A percentile compares a stretch with the other conserved stretches of the same genome.
Conservation (phyloP, 768 basidiomycete species). For the Mycena rebaudengoi region DNA sequence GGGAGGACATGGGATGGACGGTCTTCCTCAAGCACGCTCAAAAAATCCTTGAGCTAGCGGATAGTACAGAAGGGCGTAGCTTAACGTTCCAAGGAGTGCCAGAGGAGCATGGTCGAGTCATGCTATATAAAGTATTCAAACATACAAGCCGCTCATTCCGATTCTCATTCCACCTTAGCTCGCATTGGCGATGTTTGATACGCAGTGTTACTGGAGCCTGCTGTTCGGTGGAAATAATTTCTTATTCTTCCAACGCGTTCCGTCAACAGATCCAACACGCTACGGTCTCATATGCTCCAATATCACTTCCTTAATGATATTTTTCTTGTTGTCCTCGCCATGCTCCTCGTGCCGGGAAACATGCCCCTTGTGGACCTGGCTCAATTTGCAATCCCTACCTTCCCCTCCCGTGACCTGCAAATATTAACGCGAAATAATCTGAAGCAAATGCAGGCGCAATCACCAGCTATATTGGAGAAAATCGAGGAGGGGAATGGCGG, state of each 20-base stretch:
- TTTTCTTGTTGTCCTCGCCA: not conserved
- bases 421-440: not conserved
- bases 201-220: not conserved
- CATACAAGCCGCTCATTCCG: not conserved
- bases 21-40: not conserved
- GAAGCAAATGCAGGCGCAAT: not conserved
- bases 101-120: not conserved
- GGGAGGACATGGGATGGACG: not conserved
- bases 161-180: not conserved
- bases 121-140: not conserved
- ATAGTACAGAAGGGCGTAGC: not conserved
- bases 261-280: not conserved
- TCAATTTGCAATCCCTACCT: not conserved
- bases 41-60: not conserved
- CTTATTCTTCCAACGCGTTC: not conserved
- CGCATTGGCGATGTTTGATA: not conserved
- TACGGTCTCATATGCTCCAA: not conserved
- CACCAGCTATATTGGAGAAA: not conserved
- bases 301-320: not conserved
- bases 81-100: not conserved
- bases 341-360: not conserved
- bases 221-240: not conserved
- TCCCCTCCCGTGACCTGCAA: not conserved
- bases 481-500: not conserved
- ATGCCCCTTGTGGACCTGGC: not conserved